A percentile compares a stretch with the other conserved stretches of the same genome.
These are phyloP conservation scores for Cryptococcus floricola DNA, from an alignment of 1,284 basidiomycete species.

Conservation along the genomic window DNA sequence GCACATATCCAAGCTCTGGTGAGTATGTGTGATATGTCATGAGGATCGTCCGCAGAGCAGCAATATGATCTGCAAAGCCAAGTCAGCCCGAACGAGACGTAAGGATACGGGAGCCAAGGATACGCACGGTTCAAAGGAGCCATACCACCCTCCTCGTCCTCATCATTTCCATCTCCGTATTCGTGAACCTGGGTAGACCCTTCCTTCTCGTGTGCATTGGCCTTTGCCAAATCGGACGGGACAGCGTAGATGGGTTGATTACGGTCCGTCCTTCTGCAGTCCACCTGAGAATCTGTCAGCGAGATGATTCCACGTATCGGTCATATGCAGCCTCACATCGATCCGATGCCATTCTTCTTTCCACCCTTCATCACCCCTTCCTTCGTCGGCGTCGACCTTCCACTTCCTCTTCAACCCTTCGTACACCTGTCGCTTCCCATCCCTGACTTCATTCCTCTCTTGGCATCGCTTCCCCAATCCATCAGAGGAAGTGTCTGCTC, in stretches of 20 bases:
- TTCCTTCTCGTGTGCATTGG: conserved; percentile 40
- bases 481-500: not conserved
- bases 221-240: conserved; percentile 35
- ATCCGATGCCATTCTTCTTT: conserved; percentile 51
- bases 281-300: conserved; percentile 62
- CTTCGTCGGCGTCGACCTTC: conserved; percentile 51
- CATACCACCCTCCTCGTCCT: conserved; percentile 69
- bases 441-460: conserved; percentile 56
- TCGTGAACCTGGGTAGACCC: conserved; percentile 5
- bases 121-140: conserved; percentile 64
- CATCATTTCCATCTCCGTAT: conserved; percentile 28
- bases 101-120: not conserved
- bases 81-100: conserved; percentile 2
- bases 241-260: conserved; percentile 78
- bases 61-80: conserved; percentile 37
- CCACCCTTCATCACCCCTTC: conserved; percentile 39
- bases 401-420: conserved; percentile 68
- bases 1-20: conserved; percentile 65
- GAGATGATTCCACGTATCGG: conserved; percentile 8
- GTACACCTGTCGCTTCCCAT: conserved; percentile 66
- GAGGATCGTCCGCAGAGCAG: conserved; percentile 57
- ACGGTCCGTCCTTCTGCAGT: conserved; percentile 94
- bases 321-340: conserved; percentile 32
- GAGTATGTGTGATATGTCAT: conserved; percentile 91
- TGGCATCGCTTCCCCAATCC: conserved; percentile 18